Evolutionary conservation across 768 basidiomycete genomes (phyloP), one percentile per base, ranked within the genome.

Genomic region (Nevesoporus exiguus): DNA sequence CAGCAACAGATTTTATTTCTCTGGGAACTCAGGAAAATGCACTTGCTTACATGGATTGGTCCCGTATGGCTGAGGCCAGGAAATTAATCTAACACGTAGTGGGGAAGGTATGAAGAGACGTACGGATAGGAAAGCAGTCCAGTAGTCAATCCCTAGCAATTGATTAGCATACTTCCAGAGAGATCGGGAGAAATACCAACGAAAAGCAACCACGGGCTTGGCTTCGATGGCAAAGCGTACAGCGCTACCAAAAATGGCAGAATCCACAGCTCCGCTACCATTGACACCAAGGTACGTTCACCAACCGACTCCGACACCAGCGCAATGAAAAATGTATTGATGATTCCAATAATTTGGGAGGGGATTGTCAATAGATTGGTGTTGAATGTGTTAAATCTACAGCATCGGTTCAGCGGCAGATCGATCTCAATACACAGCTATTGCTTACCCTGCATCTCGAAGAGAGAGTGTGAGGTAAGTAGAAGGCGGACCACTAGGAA

Each of bases 351-450:
- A 10, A 80, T 73, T 2, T 74, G 74, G 2, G 75, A 77, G 0
- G 85, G 85, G 51, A 87, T 85, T 3, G 76, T 77, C 24, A 87
- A 70, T 30, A 87, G 69, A 64, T 85, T 87, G 25, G 80, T 80
- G 42, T 77, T 62, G 63, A 85, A 80, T 6, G 84, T 86, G 47
- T 66, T 70, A 63, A 85, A 87, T 9, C 84, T 81, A 48, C 1
- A 39, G 2, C 17, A 42, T 34, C 25, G 13, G 30, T 47, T 55
- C 31, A 58, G 52, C 21, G 5, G 39, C 8, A 19, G 1, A 36
- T 51, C 39, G 5, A 21, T 1, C 31, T 6, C 3, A 21, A 13
- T 4, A 33, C 5, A 9, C 10, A 14, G 17, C 9, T 3, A 5
- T 6, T 22, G 46, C 56, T 50, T 19, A 76, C 77, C 81, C 84